Conservation (phyloP, 2,329 filamentous ascomycete species). For the Dendrostoma leiphaemia region DNA sequence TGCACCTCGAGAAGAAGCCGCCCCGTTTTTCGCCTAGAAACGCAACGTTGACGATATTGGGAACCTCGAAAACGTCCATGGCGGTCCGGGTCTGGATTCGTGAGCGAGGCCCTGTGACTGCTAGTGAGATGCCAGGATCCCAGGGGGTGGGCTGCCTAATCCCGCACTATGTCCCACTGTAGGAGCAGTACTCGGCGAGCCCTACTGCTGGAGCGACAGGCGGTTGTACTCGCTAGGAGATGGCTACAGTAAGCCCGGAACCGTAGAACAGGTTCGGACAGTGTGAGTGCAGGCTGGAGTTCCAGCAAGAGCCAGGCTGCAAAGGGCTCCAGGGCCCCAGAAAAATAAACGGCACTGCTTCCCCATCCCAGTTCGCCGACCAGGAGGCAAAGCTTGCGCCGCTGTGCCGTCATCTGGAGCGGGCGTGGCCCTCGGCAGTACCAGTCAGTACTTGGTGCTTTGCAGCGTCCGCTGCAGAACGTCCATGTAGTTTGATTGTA, state of each 20-base stretch:
- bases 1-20: conserved; percentile 16
- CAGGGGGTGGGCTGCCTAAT: conserved; percentile 4
- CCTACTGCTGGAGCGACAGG: conserved; percentile 5
- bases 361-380: background rate
- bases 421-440: conserved; percentile 11
- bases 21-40: conserved; percentile 18
- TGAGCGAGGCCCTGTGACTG: background rate
- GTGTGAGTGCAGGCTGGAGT: conserved; percentile 2
- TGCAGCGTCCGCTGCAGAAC: background rate
- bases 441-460: conserved; percentile 4
- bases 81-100: conserved; percentile 2
- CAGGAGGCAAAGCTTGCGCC: background rate
- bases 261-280: background rate
- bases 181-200: background rate
- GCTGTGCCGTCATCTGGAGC: conserved; percentile 13
- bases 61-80: background rate
- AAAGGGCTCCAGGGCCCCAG: background rate
- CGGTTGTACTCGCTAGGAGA: conserved; percentile 6
- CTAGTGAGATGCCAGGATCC: conserved; percentile 2
- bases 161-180: conserved; percentile 2
- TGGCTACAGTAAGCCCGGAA: background rate
- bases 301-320: background rate
- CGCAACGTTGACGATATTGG: conserved; percentile 5
- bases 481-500: conserved; percentile 8
- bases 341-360: background rate